Base-by-base conservation (phyloP, 495 filamentous ascomycete genomes). In the Usnea hakonensis region DNA sequence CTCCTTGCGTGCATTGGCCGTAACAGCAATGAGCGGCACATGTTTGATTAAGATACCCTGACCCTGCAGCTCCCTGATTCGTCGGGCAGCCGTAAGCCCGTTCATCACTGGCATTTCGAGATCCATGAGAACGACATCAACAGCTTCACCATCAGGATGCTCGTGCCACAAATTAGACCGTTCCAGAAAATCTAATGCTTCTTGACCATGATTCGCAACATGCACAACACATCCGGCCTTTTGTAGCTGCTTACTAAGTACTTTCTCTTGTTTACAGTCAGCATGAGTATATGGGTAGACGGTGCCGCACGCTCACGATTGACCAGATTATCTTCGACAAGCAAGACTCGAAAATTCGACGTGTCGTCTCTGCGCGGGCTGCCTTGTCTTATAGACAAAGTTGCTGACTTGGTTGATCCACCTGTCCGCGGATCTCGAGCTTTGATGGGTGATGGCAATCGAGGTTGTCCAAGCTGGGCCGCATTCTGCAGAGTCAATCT, bases 51-150 rank as follows among this genome's bases (percentile, higher is more conserved):
- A 74, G 54, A 73, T 73, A 6, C 79, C 83, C 60, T 70, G 57
- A 26, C 63, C 61, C 64, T 89, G 85, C 55, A 87, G 74, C 66
- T 83, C 77, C 7, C 90, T 80, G 53, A 94, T 90, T 54, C 78
- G 77, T 33, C 76, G 72, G 23, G 88, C 85, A 61, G 87, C 87
- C 26, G 83, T 83, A 28, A 86, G 80, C 8, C 90, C 90, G 69
- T 91, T 85, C 83, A 91, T 90, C 9, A 91, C 74, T 0, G 89
- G 89, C 90, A 92, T 92, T 67, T 91, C 88, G 55, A 90, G 85
- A 66, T 92, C 89, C 87, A 90, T 91, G 5, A 91, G 74, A 23
- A 91, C 83, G 44, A 91, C 81, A 53, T 82, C 81, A 17, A 89
- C 70, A 57, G 75, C 64, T 33, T 75, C 26, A 55, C 65, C 67